phyloP scores from a whole-genome alignment of 1,284 basidiomycete genomes.

The Stereum hirsutum region DNA sequence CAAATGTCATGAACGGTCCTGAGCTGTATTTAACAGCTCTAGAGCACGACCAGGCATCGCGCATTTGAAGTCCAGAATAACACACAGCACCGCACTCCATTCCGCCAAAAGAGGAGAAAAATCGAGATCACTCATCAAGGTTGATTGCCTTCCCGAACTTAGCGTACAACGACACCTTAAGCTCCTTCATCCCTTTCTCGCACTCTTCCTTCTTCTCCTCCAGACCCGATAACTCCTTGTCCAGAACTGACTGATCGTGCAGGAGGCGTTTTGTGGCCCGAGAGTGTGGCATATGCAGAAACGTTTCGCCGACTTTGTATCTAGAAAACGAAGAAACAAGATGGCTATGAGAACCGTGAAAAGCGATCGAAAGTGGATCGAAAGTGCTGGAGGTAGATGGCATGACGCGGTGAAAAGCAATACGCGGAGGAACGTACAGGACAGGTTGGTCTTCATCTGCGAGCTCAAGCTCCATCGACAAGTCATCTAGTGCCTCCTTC shows the following conservation, averaged over 20 bases:
- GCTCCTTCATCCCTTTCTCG: conserved; percentile 79
- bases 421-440: conserved; percentile 37
- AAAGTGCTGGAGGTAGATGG: neutral
- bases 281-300: conserved; percentile 68
- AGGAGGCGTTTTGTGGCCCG: conserved; percentile 73
- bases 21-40: no score
- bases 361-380: neutral
- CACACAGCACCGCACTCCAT: neutral
- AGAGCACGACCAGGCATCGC: no score
- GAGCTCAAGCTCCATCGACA: conserved; percentile 82
- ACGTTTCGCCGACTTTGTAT: conserved; percentile 91
- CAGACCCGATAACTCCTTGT: conserved; percentile 49
- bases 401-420: conserved; percentile 1
- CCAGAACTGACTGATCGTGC: conserved; percentile 56
- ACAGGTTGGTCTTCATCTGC: conserved; percentile 78
- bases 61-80: no score
- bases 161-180: conserved; percentile 84
- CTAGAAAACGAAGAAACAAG: conserved; percentile 29
- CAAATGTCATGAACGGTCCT: no score
- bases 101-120: neutral
- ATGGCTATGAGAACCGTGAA: neutral
- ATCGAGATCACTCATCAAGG: conserved; percentile 55
- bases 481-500: conserved; percentile 88
- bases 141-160: conserved; percentile 95
- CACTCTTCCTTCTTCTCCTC: conserved; percentile 58